These are phyloP conservation scores for Diacronema lutheri DNA, from an alignment of 78 protist species.

Conservation along the genomic window DNA sequence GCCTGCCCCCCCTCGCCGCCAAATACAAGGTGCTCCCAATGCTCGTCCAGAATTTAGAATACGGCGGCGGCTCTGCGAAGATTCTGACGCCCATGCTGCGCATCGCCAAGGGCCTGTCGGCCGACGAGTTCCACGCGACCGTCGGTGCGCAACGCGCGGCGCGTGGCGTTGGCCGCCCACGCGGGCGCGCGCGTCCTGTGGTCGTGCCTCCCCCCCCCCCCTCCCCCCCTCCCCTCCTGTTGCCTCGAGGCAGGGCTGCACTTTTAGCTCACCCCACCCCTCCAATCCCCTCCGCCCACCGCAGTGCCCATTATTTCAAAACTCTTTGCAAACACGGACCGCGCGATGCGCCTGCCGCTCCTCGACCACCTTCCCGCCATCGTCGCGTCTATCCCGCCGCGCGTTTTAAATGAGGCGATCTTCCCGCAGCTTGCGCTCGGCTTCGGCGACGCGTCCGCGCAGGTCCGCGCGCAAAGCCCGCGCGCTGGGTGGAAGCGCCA, in stretches of 20 bases:
- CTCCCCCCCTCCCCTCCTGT: no score
- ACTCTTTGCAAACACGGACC: conserved; percentile 23
- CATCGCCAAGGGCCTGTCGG: conserved; percentile 9
- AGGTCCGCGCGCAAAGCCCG: no score
- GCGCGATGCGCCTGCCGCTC: conserved; percentile 12
- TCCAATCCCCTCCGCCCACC: no score
- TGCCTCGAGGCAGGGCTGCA: no score
- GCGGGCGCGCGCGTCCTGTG: no score
- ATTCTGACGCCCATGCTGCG: conserved; percentile 39
- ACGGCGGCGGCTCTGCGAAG: conserved; percentile 27
- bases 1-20: conserved; percentile 25
- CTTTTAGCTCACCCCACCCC: no score
- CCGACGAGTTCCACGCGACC: conserved; percentile 9
- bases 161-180: no score
- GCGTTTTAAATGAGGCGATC: neutral
- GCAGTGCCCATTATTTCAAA: conserved; percentile 19
- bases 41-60: conserved; percentile 30
- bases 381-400: neutral
- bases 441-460: conserved; percentile 25
- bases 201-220: no score
- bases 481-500: no score
- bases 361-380: neutral
- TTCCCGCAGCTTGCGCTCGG: conserved; percentile 21
- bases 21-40: conserved; percentile 35
- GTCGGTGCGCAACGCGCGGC: no score